A percentile compares a stretch with the other conserved stretches of the same genome.
These are phyloP conservation scores for Linnemannia zychae DNA, from an alignment of 192 early-diverging fungal genomes.

Conservation along the genomic window DNA sequence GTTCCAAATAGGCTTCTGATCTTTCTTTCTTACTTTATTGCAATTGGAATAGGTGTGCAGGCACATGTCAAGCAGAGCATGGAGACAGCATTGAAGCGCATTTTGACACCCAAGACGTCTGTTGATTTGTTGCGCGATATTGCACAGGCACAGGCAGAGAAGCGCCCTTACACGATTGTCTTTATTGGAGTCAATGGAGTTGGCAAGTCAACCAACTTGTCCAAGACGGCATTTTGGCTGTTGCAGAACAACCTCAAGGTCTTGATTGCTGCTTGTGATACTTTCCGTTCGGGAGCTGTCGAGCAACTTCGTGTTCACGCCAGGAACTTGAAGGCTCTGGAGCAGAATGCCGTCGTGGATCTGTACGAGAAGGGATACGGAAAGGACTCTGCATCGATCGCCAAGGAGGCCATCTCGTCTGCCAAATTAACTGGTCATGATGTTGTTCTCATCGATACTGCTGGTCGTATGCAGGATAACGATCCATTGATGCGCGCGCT, in stretches of 20 bases:
- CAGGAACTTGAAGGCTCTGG: constrained; percentile 87
- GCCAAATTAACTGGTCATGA: constrained; percentile 83
- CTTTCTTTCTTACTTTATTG: background rate
- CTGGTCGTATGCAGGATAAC: constrained; percentile 98
- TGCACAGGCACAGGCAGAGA: constrained; percentile 71
- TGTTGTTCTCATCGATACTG: constrained; percentile 96
- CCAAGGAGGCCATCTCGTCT: constrained; percentile 88
- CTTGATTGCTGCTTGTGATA: constrained; percentile 96
- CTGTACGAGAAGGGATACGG: constrained; percentile 97
- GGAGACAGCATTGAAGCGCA: constrained; percentile 86
- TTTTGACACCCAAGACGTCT: constrained; percentile 91
- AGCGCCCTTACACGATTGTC: constrained; percentile 88
- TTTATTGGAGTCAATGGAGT: constrained; percentile 99
- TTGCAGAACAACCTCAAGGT: constrained; percentile 91
- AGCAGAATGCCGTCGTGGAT: constrained; percentile 76
- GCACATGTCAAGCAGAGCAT: constrained; percentile 82
- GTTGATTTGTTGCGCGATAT: constrained; percentile 95
- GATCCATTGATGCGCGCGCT: constrained; percentile 97
- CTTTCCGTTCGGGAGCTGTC: constrained; percentile 95
- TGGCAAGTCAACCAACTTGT: constrained; percentile 91
- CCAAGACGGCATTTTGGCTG: constrained; percentile 96
- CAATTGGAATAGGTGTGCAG: constrained; percentile 60
- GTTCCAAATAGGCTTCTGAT: background rate
- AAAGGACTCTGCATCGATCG: constrained; percentile 96
- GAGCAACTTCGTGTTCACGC: constrained; percentile 95